phyloP scores from a whole-genome alignment of 169 alveolate species.

The Plasmodium gonderi region DNA sequence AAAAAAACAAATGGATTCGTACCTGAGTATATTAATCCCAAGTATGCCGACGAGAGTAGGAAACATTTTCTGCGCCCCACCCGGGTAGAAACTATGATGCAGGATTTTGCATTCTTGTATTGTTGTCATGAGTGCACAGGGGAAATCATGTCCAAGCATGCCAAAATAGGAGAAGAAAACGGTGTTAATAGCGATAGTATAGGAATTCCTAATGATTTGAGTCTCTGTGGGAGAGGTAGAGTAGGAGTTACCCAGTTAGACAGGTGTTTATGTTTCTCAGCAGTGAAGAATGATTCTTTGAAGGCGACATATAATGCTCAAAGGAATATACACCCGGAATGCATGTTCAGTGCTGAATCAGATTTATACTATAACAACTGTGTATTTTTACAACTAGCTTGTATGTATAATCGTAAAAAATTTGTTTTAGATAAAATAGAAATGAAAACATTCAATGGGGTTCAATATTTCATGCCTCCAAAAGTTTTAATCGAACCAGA shows the following conservation, averaged over 20 bases:
- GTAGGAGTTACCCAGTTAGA: conserved; percentile 88
- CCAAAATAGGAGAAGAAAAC: not conserved
- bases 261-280: conserved; percentile 88
- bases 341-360: conserved; percentile 87
- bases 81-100: conserved; percentile 94
- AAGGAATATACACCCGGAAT: conserved; percentile 83
- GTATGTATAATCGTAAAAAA: conserved; percentile 77
- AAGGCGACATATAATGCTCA: conserved; percentile 83
- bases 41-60: conserved; percentile 90
- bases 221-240: conserved; percentile 75
- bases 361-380: conserved; percentile 86
- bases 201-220: conserved; percentile 16
- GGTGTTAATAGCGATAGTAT: not conserved
- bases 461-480: conserved; percentile 47
- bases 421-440: conserved; percentile 17
- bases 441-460: conserved; percentile 20
- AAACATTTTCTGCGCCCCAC: conserved; percentile 90
- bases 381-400: conserved; percentile 80
- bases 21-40: conserved; percentile 95
- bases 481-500: conserved; percentile 64
- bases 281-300: conserved; percentile 87
- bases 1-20: conserved; percentile 91
- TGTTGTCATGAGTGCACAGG: not conserved
- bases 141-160: not conserved
- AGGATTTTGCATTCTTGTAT: conserved; percentile 86